These are phyloP conservation scores for Allium sativum DNA, from an alignment of 106 monocot species.

Conservation along the genomic window DNA sequence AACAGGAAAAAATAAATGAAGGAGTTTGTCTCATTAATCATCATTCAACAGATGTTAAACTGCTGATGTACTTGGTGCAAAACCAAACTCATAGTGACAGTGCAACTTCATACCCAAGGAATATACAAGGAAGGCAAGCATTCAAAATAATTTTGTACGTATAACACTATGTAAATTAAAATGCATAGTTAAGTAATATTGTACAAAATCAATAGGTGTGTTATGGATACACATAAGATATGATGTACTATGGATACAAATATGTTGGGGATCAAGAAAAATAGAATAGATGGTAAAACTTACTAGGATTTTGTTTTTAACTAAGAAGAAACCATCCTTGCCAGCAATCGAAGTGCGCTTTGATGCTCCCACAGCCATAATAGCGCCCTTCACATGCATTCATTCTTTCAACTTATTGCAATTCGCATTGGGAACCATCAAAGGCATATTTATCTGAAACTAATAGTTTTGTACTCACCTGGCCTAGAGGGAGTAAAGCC, in stretches of 20 bases:
- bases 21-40: too few species aligned
- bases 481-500: slow-evolving; percentile 95
- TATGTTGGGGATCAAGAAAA: neutral
- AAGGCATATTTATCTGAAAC: too few species aligned
- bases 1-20: too few species aligned
- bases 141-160: neutral
- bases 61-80: too few species aligned
- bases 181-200: neutral
- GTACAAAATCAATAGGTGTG: neutral
- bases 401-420: neutral
- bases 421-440: neutral
- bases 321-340: slow-evolving; percentile 68
- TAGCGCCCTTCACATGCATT: slow-evolving; percentile 54
- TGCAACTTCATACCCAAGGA: too few species aligned
- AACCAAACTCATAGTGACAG: too few species aligned
- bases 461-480: slow-evolving; percentile 27
- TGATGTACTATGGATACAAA: slow-evolving; percentile 1
- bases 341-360: slow-evolving; percentile 73
- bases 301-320: slow-evolving; percentile 94
- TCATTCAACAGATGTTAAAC: too few species aligned
- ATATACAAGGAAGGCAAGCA: neutral
- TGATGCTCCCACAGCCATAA: slow-evolving; percentile 95
- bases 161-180: neutral
- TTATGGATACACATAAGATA: neutral
- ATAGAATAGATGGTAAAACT: neutral